A percentile compares a stretch with the other conserved stretches of the same genome.
phyloP scores from a whole-genome alignment of 2,329 filamentous ascomycete genomes.

The Monosporascus sp. region DNA sequence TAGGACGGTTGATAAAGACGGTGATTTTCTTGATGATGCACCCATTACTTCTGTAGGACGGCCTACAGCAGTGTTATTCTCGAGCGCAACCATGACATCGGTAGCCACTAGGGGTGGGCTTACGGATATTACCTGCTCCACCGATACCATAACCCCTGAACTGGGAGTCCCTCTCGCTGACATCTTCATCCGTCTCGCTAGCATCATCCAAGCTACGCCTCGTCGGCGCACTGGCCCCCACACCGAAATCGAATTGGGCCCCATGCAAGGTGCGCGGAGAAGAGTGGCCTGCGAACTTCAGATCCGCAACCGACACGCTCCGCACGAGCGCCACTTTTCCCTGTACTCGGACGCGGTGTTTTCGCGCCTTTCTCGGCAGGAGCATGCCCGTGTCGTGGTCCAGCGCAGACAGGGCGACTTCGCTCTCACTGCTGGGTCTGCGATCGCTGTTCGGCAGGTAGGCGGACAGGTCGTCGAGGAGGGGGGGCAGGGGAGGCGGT shows the following conservation, averaged over 20 bases:
- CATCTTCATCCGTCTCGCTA: conserved; percentile 12
- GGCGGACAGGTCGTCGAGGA: conserved; percentile 14
- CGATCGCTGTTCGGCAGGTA: conserved; percentile 18
- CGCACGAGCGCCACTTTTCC: conserved; percentile 29
- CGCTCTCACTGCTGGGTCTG: conserved; percentile 6
- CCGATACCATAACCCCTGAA: conserved; percentile 34
- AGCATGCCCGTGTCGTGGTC: conserved; percentile 27
- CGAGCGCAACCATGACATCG: no score
- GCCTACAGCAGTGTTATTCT: conserved; percentile 10
- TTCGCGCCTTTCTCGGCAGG: conserved; percentile 13
- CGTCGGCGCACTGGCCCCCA: neutral
- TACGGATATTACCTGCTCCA: conserved; percentile 34
- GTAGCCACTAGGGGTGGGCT: conserved; percentile 9
- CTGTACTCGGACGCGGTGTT: conserved; percentile 30
- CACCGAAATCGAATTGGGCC: conserved; percentile 1
- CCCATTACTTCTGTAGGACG: conserved; percentile 25
- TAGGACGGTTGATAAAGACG: conserved; percentile 8
- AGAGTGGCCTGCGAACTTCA: conserved; percentile 5
- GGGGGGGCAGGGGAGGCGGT: conserved; percentile 20
- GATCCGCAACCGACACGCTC: conserved; percentile 28
- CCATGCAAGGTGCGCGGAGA: neutral
- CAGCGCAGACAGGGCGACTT: conserved; percentile 16
- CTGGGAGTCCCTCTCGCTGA: conserved; percentile 25
- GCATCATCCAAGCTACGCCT: conserved; percentile 13
- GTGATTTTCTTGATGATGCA: conserved; percentile 7